Evolutionary conservation across 1,284 basidiomycete species (phyloP), one percentile per base, ranked within the genome.

Genomic region (Golubevia pallescens): DNA sequence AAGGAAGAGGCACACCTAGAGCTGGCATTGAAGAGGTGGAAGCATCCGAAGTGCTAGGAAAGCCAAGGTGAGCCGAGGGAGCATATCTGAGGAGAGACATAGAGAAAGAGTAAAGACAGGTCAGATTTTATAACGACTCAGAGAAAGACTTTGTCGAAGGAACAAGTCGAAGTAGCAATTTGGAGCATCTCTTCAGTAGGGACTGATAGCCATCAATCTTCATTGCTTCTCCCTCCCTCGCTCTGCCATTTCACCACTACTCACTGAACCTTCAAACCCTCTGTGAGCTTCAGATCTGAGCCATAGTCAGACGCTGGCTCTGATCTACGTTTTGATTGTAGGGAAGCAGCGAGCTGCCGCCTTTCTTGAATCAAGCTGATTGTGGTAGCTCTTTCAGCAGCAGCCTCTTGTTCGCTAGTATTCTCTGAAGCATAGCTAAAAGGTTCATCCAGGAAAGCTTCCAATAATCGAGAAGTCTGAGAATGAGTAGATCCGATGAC

Each of bases 71-170:
- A 38, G 34, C 34, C 3, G 34, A 38, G 10, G 34, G 34, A 10
- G 34, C 3, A 38, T 38, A 38, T 10, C 34, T 38, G 3, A 5
- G 34, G 10, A 10, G 34, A 38, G 3, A 38, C 5, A 38, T 5
- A 5, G 34, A 10, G 73, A 64, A 93, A 90, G 91, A 91, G 85
- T 92, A 95, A 5, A 96, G 88, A 78, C 93, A 95, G 0, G 93
- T 95, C 69, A 97, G 86, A 77, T 97, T 97, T 5, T 38, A 38
- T 38, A 10, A 5, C n/a, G n/a, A n/a, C n/a, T n/a, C n/a, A n/a
- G n/a, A n/a, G n/a, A n/a, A n/a, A n/a, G n/a, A n/a, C n/a, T n/a
- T n/a, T n/a, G n/a, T n/a, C n/a, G n/a, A n/a, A n/a, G n/a, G n/a
- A n/a, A n/a, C n/a, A n/a, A n/a, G n/a, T n/a, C n/a, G n/a, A n/a